Evolutionary conservation across 768 basidiomycete genomes (phyloP), one percentile per base, ranked within the genome.

Genomic region (Mycena rosella): DNA sequence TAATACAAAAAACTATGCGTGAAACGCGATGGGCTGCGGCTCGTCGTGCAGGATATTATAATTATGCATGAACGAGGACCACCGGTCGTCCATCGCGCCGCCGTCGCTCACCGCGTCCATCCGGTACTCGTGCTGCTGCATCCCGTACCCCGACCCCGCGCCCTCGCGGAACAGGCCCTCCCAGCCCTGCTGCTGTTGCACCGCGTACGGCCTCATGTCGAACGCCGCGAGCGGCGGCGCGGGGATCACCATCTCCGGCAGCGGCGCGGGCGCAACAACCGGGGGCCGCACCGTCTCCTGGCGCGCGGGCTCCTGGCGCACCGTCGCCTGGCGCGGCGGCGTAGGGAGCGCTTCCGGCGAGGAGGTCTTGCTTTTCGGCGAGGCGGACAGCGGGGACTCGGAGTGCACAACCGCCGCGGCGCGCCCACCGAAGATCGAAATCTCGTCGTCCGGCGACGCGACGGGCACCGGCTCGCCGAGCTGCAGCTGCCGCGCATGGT

Each of bases 11-110:
- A 52, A 49, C 24, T 59, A 65, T 17, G 40, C 57, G n/a, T 58
- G 53, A 22, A 38, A 65, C 10, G 26, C 57, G n/a, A 42, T 7
- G 4, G 55, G 36, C 56, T 63, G 53, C 3, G 42, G 49, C 13
- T 65, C 57, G n/a, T 65, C 63, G 22, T 60, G 34, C 7, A 63
- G 15, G 3, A 55, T 42, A 47, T 47, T 47, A 54, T 63, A 53
- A 29, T 44, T 65, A 20, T 80, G 73, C 78, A 80, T 81, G 63
- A 82, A 80, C n/a, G 79, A 80, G 8, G 77, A 76, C 82, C 83
- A 82, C 34, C 77, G 74, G 59, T 83, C 80, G 63, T 84, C 78
- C 69, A 79, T 76, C n/a, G 67, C 45, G 20, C 65, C 70, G 18
- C 73, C 70, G 45, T 67, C 74, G 9, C 63, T 65, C 30, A 53